A percentile compares a stretch with the other conserved stretches of the same genome.
Conservation (phyloP, 352 stramenopile genomes). For the Phytopythium ostracodes region DNA sequence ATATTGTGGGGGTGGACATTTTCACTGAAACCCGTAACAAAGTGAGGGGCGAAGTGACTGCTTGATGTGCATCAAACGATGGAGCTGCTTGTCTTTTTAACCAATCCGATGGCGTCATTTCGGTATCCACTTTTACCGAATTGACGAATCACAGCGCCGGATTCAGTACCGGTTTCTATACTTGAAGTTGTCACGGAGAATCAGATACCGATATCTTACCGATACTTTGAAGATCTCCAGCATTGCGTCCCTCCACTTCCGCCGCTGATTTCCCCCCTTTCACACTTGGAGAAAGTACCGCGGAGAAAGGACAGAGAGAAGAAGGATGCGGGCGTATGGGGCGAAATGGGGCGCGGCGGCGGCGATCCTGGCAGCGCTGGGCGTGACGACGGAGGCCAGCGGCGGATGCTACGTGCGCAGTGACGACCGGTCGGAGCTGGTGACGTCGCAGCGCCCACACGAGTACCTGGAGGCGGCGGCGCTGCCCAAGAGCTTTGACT, state of each 20-base stretch:
- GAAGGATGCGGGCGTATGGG: conserved; percentile 12
- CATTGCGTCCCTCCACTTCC: conserved; percentile 1
- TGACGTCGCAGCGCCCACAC: conserved; percentile 64
- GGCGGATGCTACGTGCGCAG: conserved; percentile 72
- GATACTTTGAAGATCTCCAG: neutral
- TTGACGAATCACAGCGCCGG: neutral
- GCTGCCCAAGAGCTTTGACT: conserved; percentile 93
- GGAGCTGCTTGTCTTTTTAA: neutral
- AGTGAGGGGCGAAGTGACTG: neutral
- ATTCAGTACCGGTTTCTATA: neutral
- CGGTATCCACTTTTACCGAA: neutral
- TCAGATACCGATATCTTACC: conserved; percentile 1
- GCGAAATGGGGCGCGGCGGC: neutral
- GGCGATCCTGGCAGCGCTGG: conserved; percentile 6
- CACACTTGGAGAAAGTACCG: conserved; percentile 7
- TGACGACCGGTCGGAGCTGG: conserved; percentile 55
- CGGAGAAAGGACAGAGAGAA: conserved; percentile 10
- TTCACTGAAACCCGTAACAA: too few species aligned
- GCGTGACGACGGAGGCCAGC: conserved; percentile 6
- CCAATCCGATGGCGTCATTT: neutral
- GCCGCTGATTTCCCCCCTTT: conserved; percentile 10
- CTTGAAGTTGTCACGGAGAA: neutral
- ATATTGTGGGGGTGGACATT: too few species aligned
- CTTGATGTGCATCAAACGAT: neutral
- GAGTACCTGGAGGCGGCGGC: conserved; percentile 54